phyloP scores from a whole-genome alignment of 2,329 filamentous ascomycete genomes.

The Hypomyces rosellus region DNA sequence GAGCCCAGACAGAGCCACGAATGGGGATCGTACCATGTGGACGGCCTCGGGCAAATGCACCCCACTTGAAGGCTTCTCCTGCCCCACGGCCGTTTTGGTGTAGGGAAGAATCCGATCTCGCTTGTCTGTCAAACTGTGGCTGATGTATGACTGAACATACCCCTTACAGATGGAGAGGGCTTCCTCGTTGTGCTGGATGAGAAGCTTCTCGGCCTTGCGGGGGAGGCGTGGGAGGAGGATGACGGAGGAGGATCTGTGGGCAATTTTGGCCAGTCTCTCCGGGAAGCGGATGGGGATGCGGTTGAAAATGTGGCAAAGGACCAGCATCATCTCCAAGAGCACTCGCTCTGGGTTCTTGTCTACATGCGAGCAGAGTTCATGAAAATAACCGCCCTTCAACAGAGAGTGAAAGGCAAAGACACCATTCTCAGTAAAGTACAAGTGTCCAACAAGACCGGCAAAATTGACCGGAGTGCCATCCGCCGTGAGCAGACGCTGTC shows the following conservation, averaged over 20 bases:
- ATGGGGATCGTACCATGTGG: conserved; percentile 55
- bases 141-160: conserved; percentile 64
- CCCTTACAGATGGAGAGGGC: conserved; percentile 59
- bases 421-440: conserved; percentile 72
- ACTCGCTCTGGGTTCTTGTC: conserved; percentile 42
- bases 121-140: conserved; percentile 50
- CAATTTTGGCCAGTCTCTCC: conserved; percentile 40
- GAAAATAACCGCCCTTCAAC: conserved; percentile 64
- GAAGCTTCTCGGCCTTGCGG: conserved; percentile 44
- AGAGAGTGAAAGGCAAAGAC: conserved; percentile 73
- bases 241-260: conserved; percentile 54
- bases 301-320: conserved; percentile 65
- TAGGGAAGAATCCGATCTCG: conserved; percentile 54
- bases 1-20: conserved; percentile 65
- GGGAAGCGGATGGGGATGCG: conserved; percentile 41
- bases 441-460: conserved; percentile 60
- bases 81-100: conserved; percentile 26
- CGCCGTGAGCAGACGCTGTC: conserved; percentile 58
- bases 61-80: conserved; percentile 1
- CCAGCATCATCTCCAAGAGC: conserved; percentile 56
- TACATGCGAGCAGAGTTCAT: conserved; percentile 52
- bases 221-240: conserved; percentile 62
- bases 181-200: conserved; percentile 57
- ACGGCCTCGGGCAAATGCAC: conserved; percentile 18
- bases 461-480: conserved; percentile 64